Conservation (phyloP, 345 rosid genomes). For the Populus ilicifolia region DNA sequence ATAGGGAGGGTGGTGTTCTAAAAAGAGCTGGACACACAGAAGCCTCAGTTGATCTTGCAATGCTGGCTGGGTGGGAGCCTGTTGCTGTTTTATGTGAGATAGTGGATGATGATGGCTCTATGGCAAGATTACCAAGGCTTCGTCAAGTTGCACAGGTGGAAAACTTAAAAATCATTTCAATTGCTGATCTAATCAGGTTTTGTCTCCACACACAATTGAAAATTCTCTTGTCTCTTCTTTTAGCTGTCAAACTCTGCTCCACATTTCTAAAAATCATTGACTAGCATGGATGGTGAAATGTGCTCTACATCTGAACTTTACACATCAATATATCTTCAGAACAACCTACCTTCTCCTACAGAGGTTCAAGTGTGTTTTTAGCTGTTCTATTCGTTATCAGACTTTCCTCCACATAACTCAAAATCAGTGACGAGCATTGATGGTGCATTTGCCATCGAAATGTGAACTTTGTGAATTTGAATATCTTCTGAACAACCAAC, state of each 20-base stretch:
- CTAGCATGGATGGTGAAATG: not conserved
- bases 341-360: not conserved
- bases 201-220: not conserved
- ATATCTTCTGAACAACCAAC: not conserved
- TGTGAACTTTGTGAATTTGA: not conserved
- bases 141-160: conserved; percentile 26
- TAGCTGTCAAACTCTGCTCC: not conserved
- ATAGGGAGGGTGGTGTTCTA: conserved; percentile 31
- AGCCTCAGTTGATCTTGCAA: conserved; percentile 31
- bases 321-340: not conserved
- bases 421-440: not conserved
- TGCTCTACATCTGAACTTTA: not conserved
- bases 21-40: conserved; percentile 37
- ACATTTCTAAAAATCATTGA: not conserved
- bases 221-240: not conserved
- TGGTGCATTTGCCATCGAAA: not conserved
- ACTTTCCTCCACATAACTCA: not conserved
- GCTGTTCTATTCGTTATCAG: not conserved
- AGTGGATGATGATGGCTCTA: conserved; percentile 35
- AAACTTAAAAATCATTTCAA: conserved; percentile 27
- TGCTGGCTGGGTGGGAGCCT: conserved; percentile 30
- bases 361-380: not conserved
- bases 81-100: conserved; percentile 34
- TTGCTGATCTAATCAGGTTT: conserved; percentile 31
- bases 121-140: conserved; percentile 34